phyloP scores from a whole-genome alignment of 345 rosid genomes.

The Physaria fendleri region DNA sequence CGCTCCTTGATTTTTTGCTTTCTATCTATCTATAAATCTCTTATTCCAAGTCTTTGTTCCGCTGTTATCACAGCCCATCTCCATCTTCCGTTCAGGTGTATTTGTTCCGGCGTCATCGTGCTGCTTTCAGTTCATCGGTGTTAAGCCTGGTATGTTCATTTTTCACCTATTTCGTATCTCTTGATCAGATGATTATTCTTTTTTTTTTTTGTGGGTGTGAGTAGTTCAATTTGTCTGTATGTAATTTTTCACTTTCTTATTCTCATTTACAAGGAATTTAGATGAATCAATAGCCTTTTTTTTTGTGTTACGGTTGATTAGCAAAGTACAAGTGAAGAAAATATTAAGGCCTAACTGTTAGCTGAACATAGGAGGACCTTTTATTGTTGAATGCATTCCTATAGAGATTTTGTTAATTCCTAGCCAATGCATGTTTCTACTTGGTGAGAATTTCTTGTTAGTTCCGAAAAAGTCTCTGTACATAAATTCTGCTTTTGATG shows the following conservation, averaged over 20 bases:
- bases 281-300: neutral
- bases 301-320: neutral
- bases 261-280: neutral
- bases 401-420: neutral
- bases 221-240: neutral
- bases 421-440: neutral
- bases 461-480: neutral
- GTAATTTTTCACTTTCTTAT: neutral
- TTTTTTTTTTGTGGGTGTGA: conserved; percentile 30
- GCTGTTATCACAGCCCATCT: conserved; percentile 23
- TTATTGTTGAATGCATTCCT: neutral
- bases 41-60: conserved; percentile 16
- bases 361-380: neutral
- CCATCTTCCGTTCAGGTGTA: neutral
- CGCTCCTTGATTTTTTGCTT: neutral
- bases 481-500: neutral
- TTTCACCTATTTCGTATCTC: neutral
- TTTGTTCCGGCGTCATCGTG: conserved; percentile 1
- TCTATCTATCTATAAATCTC: neutral
- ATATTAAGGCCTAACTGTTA: neutral
- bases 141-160: conserved; percentile 2
- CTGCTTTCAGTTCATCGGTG: neutral
- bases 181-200: neutral
- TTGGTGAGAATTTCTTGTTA: neutral
- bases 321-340: neutral